Evolutionary conservation across 441 rosid species (phyloP).

Genomic region (Pelargonium australe): DNA sequence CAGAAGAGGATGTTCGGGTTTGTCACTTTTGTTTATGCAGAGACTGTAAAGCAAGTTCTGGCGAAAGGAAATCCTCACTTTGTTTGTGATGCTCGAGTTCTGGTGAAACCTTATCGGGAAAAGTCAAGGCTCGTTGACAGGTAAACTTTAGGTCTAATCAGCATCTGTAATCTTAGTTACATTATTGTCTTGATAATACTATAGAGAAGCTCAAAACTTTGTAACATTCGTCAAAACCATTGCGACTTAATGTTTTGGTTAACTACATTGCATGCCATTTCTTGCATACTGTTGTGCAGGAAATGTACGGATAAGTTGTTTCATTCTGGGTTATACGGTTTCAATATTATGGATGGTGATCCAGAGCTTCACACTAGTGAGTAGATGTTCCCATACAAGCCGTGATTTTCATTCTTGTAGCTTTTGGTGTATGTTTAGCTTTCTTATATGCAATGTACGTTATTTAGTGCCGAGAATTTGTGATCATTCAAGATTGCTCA

Average conservation of each 20-base stretch:
- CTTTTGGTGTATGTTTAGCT: neutral
- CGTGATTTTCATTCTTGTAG: neutral
- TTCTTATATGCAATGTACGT: neutral
- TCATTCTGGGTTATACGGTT: constrained; percentile 27
- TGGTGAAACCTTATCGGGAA: constrained; percentile 93
- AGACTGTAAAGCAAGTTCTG: constrained; percentile 62
- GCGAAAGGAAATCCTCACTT: constrained; percentile 87
- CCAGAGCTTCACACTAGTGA: constrained; percentile 46
- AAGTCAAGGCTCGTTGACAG: constrained; percentile 54
- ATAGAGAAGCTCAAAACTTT: neutral
- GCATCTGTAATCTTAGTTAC: neutral
- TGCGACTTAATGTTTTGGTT: neutral
- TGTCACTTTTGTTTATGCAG: constrained; percentile 65
- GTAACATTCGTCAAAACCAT: constrained; percentile 13
- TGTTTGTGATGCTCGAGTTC: constrained; percentile 79
- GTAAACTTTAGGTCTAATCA: constrained; percentile 17
- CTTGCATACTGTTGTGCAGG: constrained; percentile 22
- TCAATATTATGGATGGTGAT: constrained; percentile 37
- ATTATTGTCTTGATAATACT: neutral
- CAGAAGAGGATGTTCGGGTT: constrained; percentile 92
- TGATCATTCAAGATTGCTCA: constrained; percentile 37
- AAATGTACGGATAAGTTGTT: constrained; percentile 47
- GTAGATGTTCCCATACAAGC: constrained; percentile 5
- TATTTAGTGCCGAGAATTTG: constrained; percentile 42
- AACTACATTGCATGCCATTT: neutral